Base-by-base conservation (phyloP, 169 alveolate species). In the Sarcocystis neurona region DNA sequence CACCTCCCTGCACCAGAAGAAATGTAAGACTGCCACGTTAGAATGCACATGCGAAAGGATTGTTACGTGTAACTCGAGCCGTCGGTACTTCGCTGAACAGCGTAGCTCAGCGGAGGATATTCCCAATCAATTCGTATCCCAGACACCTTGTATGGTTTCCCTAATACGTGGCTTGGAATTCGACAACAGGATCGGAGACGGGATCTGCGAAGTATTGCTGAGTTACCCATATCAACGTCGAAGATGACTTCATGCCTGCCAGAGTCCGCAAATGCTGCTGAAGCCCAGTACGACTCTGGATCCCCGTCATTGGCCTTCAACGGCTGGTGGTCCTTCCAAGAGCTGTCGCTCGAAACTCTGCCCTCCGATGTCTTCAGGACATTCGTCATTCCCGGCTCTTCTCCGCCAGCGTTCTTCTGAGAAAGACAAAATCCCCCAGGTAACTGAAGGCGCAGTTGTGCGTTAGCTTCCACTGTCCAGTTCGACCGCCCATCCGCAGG, bases 31-130 rank as follows among this genome's bases (percentile, higher is more conserved):
- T 60, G 23, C 15, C 43, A 66, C 46, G 56, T 46, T 0, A 4
- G 32, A 44, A 10, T 0, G 3, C 78, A 46, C 44, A 2, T 15
- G 44, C 58, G 50, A 32, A 32, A n/a, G 34, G 15, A 92, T 27
- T 86, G 89, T 47, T 90, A 90, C 93, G 82, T 95, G 88, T 85
- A 95, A 18, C 79, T 87, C 39, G 90, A 91, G 79, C 95, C 95
- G 89, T 96, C 98, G 18, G 88, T 60, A 82, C 97, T 95, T 37
- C 93, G 94, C 53, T 94, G 94, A 48, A 96, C 91, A 47, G 89
- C 84, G 91, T 96, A 96, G 84, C 94, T 92, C 79, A 95, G 89
- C 10, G 98, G 96, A 74, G 97, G 98, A 72, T 95, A 96, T 85
- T 96, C 98, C 98, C 98, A 96, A 89, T 94, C 97, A 20, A 96